Percentiles rank a stretch among this genome's conserved stretches.
Evolutionary conservation across 352 stramenopile species (phyloP).

Genomic region (Phytophthora pisi): DNA sequence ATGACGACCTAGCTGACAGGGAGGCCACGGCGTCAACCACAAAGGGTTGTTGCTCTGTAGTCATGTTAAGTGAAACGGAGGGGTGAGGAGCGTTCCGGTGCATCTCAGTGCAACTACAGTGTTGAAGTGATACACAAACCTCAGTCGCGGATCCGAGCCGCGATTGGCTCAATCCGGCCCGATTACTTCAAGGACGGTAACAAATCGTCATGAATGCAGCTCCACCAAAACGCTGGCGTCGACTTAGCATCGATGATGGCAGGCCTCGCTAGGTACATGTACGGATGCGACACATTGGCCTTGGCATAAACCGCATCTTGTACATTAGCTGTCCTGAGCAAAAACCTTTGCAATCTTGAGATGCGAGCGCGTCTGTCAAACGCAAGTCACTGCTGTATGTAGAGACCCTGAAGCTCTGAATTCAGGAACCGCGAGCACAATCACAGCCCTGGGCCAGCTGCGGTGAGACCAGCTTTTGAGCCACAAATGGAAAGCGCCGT

Average conservation of each 20-base stretch:
- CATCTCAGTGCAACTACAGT: background rate
- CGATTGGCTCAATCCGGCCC: background rate
- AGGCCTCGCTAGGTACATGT: background rate
- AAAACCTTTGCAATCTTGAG: background rate
- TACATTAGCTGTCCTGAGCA: background rate
- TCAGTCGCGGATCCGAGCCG: background rate
- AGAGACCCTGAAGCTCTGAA: no score
- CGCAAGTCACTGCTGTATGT: no score
- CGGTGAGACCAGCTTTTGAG: background rate
- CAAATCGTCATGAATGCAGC: constrained; percentile 6
- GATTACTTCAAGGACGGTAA: constrained; percentile 7
- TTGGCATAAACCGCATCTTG: constrained; percentile 3
- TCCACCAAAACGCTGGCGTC: constrained; percentile 9
- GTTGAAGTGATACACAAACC: background rate
- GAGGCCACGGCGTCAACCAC: background rate
- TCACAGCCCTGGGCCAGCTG: background rate
- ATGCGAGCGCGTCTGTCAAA: background rate
- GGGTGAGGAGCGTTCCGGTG: background rate
- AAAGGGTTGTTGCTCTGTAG: background rate
- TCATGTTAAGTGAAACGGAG: background rate
- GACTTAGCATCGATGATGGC: constrained; percentile 10
- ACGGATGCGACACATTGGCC: background rate
- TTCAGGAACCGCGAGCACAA: background rate
- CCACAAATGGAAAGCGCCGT: background rate
- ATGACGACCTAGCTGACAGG: background rate